Percentiles rank a stretch among this genome's conserved stretches.
Conservation (phyloP, 2,329 filamentous ascomycete genomes). For the Metarhizium anisopliae region DNA sequence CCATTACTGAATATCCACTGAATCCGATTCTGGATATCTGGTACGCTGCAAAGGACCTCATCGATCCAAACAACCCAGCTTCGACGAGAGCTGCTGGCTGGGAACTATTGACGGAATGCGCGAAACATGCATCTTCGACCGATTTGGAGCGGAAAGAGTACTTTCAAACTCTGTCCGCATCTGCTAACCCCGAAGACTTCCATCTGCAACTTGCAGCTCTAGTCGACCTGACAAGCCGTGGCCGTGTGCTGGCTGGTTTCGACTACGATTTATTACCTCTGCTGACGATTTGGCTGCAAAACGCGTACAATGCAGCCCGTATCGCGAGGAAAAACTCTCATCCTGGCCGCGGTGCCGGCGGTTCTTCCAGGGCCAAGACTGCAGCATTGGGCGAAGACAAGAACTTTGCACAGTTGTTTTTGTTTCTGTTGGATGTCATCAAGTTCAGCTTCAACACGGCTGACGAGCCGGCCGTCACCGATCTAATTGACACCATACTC, state of each 20-base stretch:
- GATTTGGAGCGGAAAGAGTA: conserved; percentile 58
- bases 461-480: conserved; percentile 50
- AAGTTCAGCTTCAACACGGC: conserved; percentile 69
- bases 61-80: conserved; percentile 45
- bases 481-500: conserved; percentile 53
- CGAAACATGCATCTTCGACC: conserved; percentile 52
- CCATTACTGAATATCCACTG: conserved; percentile 50
- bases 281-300: conserved; percentile 50
- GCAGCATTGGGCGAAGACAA: conserved; percentile 44
- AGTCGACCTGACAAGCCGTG: conserved; percentile 50
- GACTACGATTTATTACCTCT: conserved; percentile 58
- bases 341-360: conserved; percentile 24
- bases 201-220: conserved; percentile 56
- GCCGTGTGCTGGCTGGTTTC: conserved; percentile 55
- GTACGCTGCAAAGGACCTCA: conserved; percentile 57
- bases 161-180: conserved; percentile 51
- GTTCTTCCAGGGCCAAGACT: conserved; percentile 25
- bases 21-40: conserved; percentile 54
- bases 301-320: conserved; percentile 44
- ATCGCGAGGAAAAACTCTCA: conserved; percentile 39
- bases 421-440: conserved; percentile 57
- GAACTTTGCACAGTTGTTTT: conserved; percentile 55
- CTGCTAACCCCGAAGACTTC: conserved; percentile 53
- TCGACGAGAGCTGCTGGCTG: conserved; percentile 51
- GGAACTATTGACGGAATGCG: conserved; percentile 57